Percentiles rank a stretch among this genome's conserved stretches.
Conservation (phyloP, 1,139 yeast genomes). For the Pneumocystis carinii region DNA sequence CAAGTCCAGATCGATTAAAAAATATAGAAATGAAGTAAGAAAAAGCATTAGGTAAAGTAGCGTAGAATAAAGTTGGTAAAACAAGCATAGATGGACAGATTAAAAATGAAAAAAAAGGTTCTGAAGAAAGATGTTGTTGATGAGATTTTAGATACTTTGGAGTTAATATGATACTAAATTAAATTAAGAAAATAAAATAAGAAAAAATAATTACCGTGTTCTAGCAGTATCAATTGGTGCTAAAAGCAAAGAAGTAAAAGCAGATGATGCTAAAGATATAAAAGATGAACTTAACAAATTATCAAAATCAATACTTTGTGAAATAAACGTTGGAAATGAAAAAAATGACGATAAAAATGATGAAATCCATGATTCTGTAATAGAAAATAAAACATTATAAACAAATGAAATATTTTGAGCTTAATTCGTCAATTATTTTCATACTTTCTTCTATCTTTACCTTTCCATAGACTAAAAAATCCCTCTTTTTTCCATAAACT, state of each 20-base stretch:
- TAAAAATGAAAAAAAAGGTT: slow-evolving; percentile 19
- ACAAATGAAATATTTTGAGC: slow-evolving; percentile 78
- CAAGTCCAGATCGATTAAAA: slow-evolving; percentile 46
- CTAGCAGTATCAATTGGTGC: slow-evolving; percentile 74
- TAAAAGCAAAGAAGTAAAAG: slow-evolving; percentile 57
- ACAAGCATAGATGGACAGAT: slow-evolving; percentile 41
- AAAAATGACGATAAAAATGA: slow-evolving; percentile 71
- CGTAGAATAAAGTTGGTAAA: slow-evolving; percentile 47
- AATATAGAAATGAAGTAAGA: slow-evolving; percentile 61
- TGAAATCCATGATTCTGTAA: slow-evolving; percentile 82
- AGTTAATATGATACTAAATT: slow-evolving; percentile 30
- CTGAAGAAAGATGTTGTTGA: slow-evolving; percentile 20
- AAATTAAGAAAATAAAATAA: slow-evolving; percentile 23
- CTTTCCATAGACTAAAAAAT: slow-evolving; percentile 62
- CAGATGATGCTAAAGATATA: slow-evolving; percentile 55
- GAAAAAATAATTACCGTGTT: slow-evolving; percentile 29
- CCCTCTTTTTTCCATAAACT: slow-evolving; percentile 66
- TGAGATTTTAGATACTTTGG: slow-evolving; percentile 28
- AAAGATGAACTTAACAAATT: slow-evolving; percentile 56
- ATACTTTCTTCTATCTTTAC: not conserved
- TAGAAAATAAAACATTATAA: slow-evolving; percentile 56
- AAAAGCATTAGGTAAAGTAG: slow-evolving; percentile 46
- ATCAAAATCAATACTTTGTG: slow-evolving; percentile 68
- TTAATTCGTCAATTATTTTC: not conserved
- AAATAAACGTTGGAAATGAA: slow-evolving; percentile 83